A percentile compares a stretch with the other conserved stretches of the same genome.
Evolutionary conservation across 2,329 filamentous ascomycete genomes (phyloP).

Genomic region (Mycosphaerella arachidis): DNA sequence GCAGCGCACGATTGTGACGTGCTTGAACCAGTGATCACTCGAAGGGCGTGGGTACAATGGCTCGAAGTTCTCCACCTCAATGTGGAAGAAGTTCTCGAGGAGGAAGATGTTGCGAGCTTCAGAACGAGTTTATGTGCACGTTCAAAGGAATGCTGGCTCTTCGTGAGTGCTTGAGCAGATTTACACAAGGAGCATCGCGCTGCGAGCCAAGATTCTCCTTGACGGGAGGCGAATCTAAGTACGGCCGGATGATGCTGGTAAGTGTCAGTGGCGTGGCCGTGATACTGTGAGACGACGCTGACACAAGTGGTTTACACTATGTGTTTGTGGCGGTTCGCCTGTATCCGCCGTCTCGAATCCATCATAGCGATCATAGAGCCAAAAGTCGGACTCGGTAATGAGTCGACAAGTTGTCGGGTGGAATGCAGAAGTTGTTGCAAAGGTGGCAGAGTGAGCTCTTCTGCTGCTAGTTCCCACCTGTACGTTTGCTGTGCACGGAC

Average conservation of each 20-base stretch:
- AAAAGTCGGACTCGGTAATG: background rate
- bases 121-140: conserved; percentile 38
- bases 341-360: background rate
- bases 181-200: background rate
- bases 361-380: too few species aligned
- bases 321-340: background rate
- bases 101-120: conserved; percentile 45
- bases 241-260: background rate
- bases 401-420: background rate
- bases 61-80: background rate
- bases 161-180: conserved; percentile 22
- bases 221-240: background rate
- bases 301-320: background rate
- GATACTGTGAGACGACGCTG: background rate
- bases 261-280: background rate
- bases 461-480: too few species aligned
- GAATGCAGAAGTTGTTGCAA: background rate
- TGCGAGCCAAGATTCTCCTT: background rate
- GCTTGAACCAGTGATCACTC: background rate
- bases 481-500: background rate
- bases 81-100: conserved; percentile 27
- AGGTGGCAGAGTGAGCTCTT: too few species aligned
- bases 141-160: conserved; percentile 39
- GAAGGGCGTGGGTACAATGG: background rate
- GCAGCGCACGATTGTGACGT: background rate